Percentiles rank a stretch among this genome's conserved stretches.
phyloP scores from a whole-genome alignment of 108 stramenopile genomes.

The Skeletonema menzelii region DNA sequence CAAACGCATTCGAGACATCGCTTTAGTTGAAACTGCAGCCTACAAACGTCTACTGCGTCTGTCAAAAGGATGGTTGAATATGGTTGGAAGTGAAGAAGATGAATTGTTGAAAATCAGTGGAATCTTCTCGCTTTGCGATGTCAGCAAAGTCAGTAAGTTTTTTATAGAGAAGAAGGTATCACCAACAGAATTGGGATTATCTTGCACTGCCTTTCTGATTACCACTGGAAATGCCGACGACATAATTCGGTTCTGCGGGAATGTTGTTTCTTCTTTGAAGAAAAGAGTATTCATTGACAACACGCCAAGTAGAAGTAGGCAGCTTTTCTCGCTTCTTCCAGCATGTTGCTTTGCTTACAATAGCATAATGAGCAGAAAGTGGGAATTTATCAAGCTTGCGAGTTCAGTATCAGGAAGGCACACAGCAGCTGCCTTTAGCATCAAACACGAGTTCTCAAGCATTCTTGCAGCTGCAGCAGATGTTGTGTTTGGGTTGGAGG shows the following conservation, averaged over 20 bases:
- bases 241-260: slow-evolving; percentile 20
- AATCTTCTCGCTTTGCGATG: background rate
- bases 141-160: background rate
- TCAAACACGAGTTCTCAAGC: slow-evolving; percentile 19
- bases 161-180: background rate
- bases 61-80: slow-evolving; percentile 37
- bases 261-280: background rate
- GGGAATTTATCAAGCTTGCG: slow-evolving; percentile 41
- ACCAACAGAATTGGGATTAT: slow-evolving; percentile 10
- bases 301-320: background rate
- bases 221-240: slow-evolving; percentile 29
- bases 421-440: slow-evolving; percentile 30
- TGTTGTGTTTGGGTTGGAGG: background rate
- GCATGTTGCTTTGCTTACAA: slow-evolving; percentile 35
- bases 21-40: slow-evolving; percentile 50
- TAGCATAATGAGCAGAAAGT: slow-evolving; percentile 33
- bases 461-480: slow-evolving; percentile 16
- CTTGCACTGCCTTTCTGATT: slow-evolving; percentile 17
- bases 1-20: slow-evolving; percentile 67
- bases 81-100: slow-evolving; percentile 5
- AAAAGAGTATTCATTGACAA: background rate
- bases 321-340: slow-evolving; percentile 4
- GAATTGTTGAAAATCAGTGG: background rate
- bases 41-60: slow-evolving; percentile 36
- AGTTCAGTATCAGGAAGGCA: slow-evolving; percentile 13